phyloP scores from a whole-genome alignment of 2,329 filamentous ascomycete species.

The Leptodontidium sp. region DNA sequence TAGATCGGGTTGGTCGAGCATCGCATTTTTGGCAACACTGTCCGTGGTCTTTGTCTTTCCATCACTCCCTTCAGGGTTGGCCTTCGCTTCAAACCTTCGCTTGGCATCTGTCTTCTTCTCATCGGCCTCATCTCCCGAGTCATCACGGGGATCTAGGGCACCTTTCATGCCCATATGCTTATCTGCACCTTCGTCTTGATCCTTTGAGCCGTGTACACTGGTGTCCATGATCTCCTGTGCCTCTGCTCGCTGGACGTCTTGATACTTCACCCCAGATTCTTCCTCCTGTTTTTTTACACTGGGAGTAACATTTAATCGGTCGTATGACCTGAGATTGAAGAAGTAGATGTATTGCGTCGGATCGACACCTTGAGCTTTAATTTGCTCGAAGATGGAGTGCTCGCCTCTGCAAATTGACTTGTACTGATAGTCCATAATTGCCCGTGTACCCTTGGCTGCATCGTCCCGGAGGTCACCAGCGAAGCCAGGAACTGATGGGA shows the following conservation, averaged over 20 bases:
- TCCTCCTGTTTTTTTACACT: conserved; percentile 78
- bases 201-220: conserved; percentile 68
- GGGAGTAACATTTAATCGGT: conserved; percentile 86
- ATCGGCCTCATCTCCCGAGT: conserved; percentile 49
- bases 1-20: conserved; percentile 72
- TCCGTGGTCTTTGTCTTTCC: conserved; percentile 41
- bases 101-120: conserved; percentile 57
- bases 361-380: conserved; percentile 77
- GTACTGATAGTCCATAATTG: conserved; percentile 98
- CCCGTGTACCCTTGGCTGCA: conserved; percentile 84
- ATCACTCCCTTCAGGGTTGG: conserved; percentile 46
- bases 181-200: conserved; percentile 54
- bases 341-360: conserved; percentile 85
- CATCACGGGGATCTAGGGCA: conserved; percentile 43
- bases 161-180: conserved; percentile 56
- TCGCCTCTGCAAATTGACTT: conserved; percentile 93
- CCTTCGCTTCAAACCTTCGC: conserved; percentile 60
- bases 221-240: conserved; percentile 87
- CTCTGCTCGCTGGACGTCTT: conserved; percentile 86
- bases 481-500: conserved; percentile 92
- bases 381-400: conserved; percentile 86
- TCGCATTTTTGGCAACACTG: conserved; percentile 80
- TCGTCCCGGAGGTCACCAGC: conserved; percentile 87
- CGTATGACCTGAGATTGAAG: conserved; percentile 93
- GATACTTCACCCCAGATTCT: conserved; percentile 82